phyloP scores from a whole-genome alignment of 768 basidiomycete species.

The Infundibulicybe gibba region DNA sequence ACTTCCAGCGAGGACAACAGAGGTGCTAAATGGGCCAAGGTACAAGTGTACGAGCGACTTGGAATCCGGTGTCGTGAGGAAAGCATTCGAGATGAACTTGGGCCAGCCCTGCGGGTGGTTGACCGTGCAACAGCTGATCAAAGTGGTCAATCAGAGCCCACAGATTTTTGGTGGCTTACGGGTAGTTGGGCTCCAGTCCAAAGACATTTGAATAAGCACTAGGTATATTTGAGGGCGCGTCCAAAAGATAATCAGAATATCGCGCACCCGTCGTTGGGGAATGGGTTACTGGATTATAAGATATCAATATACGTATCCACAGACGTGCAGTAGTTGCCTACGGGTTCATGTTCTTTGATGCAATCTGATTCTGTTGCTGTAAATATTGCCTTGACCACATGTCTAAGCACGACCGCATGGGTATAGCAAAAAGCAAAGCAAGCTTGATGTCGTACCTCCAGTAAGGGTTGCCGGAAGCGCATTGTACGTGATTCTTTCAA shows the following conservation, averaged over 20 bases:
- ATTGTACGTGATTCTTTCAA: slow-evolving; percentile 47
- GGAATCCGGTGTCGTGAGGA: slow-evolving; percentile 38
- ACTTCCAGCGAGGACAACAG: slow-evolving; percentile 35
- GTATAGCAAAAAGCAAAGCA: no score
- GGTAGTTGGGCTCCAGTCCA: slow-evolving; percentile 44
- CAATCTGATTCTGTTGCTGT: slow-evolving; percentile 57
- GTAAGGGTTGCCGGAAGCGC: slow-evolving; percentile 44
- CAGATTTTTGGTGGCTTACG: slow-evolving; percentile 19
- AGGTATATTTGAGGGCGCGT: background rate
- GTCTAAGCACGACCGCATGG: slow-evolving; percentile 21
- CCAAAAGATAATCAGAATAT: slow-evolving; percentile 18
- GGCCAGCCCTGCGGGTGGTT: slow-evolving; percentile 52
- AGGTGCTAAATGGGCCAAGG: slow-evolving; percentile 40
- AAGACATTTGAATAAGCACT: slow-evolving; percentile 45
- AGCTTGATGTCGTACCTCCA: slow-evolving; percentile 24
- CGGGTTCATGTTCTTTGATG: slow-evolving; percentile 52
- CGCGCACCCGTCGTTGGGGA: slow-evolving; percentile 47
- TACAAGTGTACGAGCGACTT: slow-evolving; percentile 40
- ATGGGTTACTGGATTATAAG: slow-evolving; percentile 36
- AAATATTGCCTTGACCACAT: slow-evolving; percentile 61
- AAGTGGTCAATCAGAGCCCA: background rate
- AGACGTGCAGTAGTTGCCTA: slow-evolving; percentile 13
- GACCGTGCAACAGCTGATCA: slow-evolving; percentile 40
- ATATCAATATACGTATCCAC: slow-evolving; percentile 1
- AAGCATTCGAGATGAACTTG: slow-evolving; percentile 47